phyloP scores from a whole-genome alignment of 495 filamentous ascomycete species.

The Bryoglossum gracile region DNA sequence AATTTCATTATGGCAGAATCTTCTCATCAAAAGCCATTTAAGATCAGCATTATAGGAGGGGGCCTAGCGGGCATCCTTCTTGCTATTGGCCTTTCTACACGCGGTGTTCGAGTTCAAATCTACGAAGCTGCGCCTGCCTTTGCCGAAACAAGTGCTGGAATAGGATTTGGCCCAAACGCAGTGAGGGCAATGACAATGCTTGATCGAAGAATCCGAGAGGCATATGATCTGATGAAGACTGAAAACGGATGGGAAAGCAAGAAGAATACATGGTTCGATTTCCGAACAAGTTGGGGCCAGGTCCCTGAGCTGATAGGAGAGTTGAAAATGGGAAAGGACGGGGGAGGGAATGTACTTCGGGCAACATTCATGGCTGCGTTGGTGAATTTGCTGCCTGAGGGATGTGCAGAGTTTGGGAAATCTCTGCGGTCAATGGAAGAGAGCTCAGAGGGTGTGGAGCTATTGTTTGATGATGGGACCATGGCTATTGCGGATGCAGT shows the following conservation, averaged over 20 bases:
- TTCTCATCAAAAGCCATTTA: slow-evolving; percentile 10
- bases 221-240: slow-evolving; percentile 18
- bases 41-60: slow-evolving; percentile 14
- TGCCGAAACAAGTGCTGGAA: slow-evolving; percentile 48
- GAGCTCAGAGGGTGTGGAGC: slow-evolving; percentile 27
- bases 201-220: slow-evolving; percentile 36
- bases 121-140: slow-evolving; percentile 16
- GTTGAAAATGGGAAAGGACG: slow-evolving; percentile 19
- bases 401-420: slow-evolving; percentile 37
- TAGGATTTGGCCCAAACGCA: slow-evolving; percentile 53
- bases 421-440: slow-evolving; percentile 5
- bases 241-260: slow-evolving; percentile 20
- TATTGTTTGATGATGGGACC: slow-evolving; percentile 49
- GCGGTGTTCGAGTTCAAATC: slow-evolving; percentile 10
- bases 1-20: too few relatives aligned
- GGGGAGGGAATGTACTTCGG: slow-evolving; percentile 34
- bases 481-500: slow-evolving; percentile 43
- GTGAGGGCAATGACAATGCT: slow-evolving; percentile 47
- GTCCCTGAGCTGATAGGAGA: slow-evolving; percentile 13
- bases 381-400: slow-evolving; percentile 43
- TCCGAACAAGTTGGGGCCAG: slow-evolving; percentile 19
- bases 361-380: slow-evolving; percentile 54
- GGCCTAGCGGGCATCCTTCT: slow-evolving; percentile 10
- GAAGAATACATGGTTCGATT: slow-evolving; percentile 22
- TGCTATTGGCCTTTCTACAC: slow-evolving; percentile 9